Conservation (phyloP, 352 stramenopile genomes). For the Pythium myriotylum region DNA sequence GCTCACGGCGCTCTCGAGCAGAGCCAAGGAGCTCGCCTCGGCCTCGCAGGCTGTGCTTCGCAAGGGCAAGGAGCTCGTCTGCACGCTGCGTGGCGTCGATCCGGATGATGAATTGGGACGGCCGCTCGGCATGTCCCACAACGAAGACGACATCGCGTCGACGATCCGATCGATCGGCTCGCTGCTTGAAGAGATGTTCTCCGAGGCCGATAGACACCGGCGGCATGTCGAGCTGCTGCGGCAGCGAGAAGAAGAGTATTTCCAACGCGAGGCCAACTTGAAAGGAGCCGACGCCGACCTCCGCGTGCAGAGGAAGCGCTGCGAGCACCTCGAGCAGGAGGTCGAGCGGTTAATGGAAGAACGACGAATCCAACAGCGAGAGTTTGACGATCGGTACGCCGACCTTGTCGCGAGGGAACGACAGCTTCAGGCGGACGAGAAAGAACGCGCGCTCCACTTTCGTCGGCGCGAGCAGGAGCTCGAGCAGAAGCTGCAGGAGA, state of each 20-base stretch:
- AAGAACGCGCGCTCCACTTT: slow-evolving; percentile 10
- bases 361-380: not conserved
- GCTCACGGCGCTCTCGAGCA: slow-evolving; percentile 19
- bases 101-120: not conserved
- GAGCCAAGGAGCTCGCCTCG: slow-evolving; percentile 22
- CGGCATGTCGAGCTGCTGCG: slow-evolving; percentile 42
- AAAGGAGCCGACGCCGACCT: slow-evolving; percentile 18
- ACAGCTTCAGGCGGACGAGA: slow-evolving; percentile 12
- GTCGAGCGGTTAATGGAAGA: slow-evolving; percentile 1
- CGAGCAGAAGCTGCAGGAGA: slow-evolving; percentile 15
- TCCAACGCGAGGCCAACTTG: slow-evolving; percentile 13
- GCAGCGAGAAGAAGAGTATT: slow-evolving; percentile 27
- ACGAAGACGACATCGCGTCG: slow-evolving; percentile 34
- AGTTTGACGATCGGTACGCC: slow-evolving; percentile 11
- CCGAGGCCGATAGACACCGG: slow-evolving; percentile 50
- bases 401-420: slow-evolving; percentile 18
- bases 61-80: slow-evolving; percentile 24
- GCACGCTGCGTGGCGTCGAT: slow-evolving; percentile 17
- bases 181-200: slow-evolving; percentile 58
- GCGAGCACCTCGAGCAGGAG: slow-evolving; percentile 10
- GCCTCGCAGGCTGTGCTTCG: slow-evolving; percentile 5
- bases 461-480: slow-evolving; percentile 17
- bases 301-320: slow-evolving; percentile 1
- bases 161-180: slow-evolving; percentile 52
- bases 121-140: slow-evolving; percentile 18